Evolutionary conservation across 2,329 filamentous ascomycete genomes (phyloP), one percentile per base, ranked within the genome.

Genomic region (Thielaviopsis punctulata): DNA sequence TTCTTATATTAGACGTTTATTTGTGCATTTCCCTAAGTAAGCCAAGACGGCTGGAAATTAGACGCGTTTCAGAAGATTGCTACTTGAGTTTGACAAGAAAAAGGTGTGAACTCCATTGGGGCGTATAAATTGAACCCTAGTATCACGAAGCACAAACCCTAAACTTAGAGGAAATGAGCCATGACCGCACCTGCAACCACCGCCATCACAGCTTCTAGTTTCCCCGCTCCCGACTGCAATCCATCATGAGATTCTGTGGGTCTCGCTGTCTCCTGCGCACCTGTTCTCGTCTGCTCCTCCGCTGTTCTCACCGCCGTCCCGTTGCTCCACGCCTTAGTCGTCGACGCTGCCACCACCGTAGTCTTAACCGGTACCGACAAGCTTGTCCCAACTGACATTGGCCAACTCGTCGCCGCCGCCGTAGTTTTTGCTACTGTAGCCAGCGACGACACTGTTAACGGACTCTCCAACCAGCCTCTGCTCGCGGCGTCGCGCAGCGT

Each of bases 401-500:
- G 41, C 25, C 36, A 46, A 41, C 30, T 49, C 21, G 57, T 57
- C 47, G 56, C 55, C 52, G 60, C 52, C 44, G 56, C 52, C 30
- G 61, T 57, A 55, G 59, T 59, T 30, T 54, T 60, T 23, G 57
- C 58, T 18, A 58, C 62, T 56, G 58, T 60, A 7, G 63, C 57
- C 47, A 58, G 62, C 13, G 33, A 39, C 15, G 33, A n/a, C 33
- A 33, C 9, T n/a, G 15, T 19, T 39, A 49, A 36, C 15, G 53
- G 53, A 13, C 18, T 25, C 47, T 55, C 46, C 9, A 55, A 9
- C 53, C 53, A 55, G 9, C 53, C 53, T 3, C 53, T 23, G 12
- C 24, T 25, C 3, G 22, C 51, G 1, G 62, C 65, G n/a, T 61
- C 56, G 44, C 60, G 49, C 48, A 67, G 61, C 8, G 61, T 63